Evolutionary conservation across 2,329 filamentous ascomycete genomes (phyloP).

Genomic region (Alternaria atra): DNA sequence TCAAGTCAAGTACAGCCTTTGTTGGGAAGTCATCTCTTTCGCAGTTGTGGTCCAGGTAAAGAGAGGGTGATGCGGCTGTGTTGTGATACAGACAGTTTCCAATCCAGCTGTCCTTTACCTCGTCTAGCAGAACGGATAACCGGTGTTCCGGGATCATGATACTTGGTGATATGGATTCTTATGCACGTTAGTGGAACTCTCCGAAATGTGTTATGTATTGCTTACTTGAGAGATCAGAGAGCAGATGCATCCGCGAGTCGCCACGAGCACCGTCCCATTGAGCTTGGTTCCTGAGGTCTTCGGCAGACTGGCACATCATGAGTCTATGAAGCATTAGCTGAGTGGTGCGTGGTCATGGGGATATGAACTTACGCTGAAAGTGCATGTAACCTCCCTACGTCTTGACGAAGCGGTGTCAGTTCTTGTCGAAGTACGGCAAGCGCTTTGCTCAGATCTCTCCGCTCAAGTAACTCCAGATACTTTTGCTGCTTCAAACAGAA

Average conservation of each 20-base stretch:
- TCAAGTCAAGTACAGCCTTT: conserved; percentile 73
- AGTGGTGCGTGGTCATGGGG: neutral
- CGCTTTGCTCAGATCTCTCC: conserved; percentile 75
- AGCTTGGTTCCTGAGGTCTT: conserved; percentile 79
- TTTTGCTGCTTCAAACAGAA: conserved; percentile 94
- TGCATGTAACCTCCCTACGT: conserved; percentile 78
- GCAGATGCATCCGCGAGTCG: conserved; percentile 74
- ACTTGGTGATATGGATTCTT: conserved; percentile 90
- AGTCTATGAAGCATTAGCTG: conserved; percentile 63
- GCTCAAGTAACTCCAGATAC: conserved; percentile 88
- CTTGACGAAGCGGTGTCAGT: conserved; percentile 83
- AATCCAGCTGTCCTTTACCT: conserved; percentile 86
- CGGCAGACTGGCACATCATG: conserved; percentile 84
- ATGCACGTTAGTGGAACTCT: conserved; percentile 22
- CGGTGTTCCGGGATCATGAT: conserved; percentile 97
- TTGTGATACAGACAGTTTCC: conserved; percentile 89
- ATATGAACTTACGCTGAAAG: conserved; percentile 70
- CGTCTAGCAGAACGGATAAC: conserved; percentile 79
- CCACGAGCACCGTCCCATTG: conserved; percentile 85
- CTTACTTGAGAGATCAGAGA: conserved; percentile 86
- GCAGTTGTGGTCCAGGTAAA: conserved; percentile 90
- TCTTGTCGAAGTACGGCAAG: conserved; percentile 86
- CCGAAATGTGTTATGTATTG: conserved; percentile 11
- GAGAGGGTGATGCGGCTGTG: conserved; percentile 76
- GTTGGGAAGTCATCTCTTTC: conserved; percentile 82